Evolutionary conservation across 2,329 filamentous ascomycete genomes (phyloP).

Genomic region (Cercospora zeina): DNA sequence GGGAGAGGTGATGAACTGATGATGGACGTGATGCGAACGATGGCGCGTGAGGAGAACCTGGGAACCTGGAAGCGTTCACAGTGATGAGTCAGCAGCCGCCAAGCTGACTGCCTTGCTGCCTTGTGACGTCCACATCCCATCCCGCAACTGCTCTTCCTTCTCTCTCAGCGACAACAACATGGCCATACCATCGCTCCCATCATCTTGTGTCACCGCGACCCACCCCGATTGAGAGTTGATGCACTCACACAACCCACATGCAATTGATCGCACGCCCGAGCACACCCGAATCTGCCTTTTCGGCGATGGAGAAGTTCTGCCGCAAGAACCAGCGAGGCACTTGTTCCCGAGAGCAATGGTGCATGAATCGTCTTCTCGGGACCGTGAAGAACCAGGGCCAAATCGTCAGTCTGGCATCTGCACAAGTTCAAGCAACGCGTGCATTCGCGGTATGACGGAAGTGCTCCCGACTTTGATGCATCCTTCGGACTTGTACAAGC

Average conservation of each 20-base stretch:
- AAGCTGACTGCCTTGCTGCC: no score
- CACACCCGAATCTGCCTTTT: background rate
- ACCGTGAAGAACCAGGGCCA: background rate
- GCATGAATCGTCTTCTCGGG: background rate
- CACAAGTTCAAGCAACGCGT: background rate
- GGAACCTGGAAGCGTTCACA: no score
- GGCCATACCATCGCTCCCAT: background rate
- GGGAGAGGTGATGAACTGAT: background rate
- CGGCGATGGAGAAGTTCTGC: background rate
- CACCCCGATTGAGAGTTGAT: no score
- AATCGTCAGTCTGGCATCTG: background rate
- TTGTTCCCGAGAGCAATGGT: background rate
- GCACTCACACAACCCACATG: background rate
- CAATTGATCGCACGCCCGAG: background rate
- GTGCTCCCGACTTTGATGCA: background rate
- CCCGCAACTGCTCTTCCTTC: no score
- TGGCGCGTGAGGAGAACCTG: background rate
- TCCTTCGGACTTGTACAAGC: conserved; percentile 8
- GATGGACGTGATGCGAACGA: background rate
- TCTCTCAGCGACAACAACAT: background rate
- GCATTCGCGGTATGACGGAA: background rate
- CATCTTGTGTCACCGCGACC: no score
- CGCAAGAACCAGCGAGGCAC: background rate
- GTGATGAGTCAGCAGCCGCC: no score
- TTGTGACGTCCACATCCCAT: no score